Evolutionary conservation across 169 alveolate genomes (phyloP).

Genomic region (Plasmodium relictum): DNA sequence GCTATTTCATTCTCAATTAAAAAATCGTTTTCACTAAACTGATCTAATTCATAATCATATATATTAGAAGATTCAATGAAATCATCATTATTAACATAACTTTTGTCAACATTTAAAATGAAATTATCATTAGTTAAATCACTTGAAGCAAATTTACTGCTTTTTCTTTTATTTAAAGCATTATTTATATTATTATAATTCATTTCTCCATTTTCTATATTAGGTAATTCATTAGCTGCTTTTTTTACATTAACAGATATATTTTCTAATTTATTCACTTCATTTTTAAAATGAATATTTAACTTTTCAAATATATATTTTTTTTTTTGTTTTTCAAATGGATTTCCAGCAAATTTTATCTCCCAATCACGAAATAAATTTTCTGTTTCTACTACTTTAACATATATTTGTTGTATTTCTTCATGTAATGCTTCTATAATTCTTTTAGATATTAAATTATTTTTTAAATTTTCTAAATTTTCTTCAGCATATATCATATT

Average conservation of each 20-base stretch:
- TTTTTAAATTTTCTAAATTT: constrained; percentile 76
- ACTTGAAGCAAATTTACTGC: constrained; percentile 26
- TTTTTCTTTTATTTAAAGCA: neutral
- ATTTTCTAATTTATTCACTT: constrained; percentile 69
- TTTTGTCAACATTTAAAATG: constrained; percentile 52
- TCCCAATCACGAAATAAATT: constrained; percentile 75
- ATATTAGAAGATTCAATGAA: constrained; percentile 68
- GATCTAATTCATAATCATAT: constrained; percentile 75
- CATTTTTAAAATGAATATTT: constrained; percentile 76
- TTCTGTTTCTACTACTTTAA: constrained; percentile 73
- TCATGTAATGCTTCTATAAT: constrained; percentile 76
- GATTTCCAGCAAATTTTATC: constrained; percentile 67
- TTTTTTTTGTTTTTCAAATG: constrained; percentile 71
- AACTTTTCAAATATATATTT: constrained; percentile 74
- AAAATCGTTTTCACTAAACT: constrained; percentile 62
- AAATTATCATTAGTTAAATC: constrained; percentile 51
- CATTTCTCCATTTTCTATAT: constrained; percentile 75
- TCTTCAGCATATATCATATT: constrained; percentile 78
- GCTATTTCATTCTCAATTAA: constrained; percentile 70
- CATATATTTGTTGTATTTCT: constrained; percentile 78
- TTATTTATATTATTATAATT: constrained; percentile 22
- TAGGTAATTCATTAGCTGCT: constrained; percentile 75
- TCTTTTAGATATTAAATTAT: constrained; percentile 72
- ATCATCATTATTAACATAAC: constrained; percentile 60
- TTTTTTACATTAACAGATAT: constrained; percentile 73